phyloP scores from a whole-genome alignment of 1,284 basidiomycete genomes.

The Heterobasidion annosum region DNA sequence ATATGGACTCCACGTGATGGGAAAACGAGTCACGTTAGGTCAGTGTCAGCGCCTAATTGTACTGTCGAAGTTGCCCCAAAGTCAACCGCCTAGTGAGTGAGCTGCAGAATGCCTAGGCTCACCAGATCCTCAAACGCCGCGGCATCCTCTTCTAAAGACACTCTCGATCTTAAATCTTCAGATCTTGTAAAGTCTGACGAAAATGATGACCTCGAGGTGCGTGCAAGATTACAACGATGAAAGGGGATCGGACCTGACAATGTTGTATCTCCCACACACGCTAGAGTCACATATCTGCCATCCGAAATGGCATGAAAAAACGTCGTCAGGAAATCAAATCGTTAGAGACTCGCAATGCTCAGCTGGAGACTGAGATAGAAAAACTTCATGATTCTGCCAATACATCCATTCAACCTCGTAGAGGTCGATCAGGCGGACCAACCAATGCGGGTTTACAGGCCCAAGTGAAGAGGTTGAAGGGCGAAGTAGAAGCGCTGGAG shows the following conservation, averaged over 20 bases:
- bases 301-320: slow-evolving; percentile 11
- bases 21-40: no score
- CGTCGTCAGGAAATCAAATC: slow-evolving; percentile 13
- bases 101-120: not conserved
- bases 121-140: not conserved
- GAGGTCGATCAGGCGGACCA: slow-evolving; percentile 13
- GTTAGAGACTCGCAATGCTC: slow-evolving; percentile 16
- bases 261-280: no score
- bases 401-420: slow-evolving; percentile 16
- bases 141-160: not conserved
- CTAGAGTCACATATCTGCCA: slow-evolving; percentile 18
- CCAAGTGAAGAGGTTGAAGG: slow-evolving; percentile 17
- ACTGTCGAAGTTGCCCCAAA: no score
- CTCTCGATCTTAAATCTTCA: not conserved
- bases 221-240: no score
- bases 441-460: slow-evolving; percentile 13
- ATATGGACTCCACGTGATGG: no score
- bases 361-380: slow-evolving; percentile 18
- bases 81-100: no score
- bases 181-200: not conserved
- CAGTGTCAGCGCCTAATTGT: no score
- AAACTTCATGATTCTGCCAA: slow-evolving; percentile 17
- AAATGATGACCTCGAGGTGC: not conserved
- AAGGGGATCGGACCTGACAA: no score
- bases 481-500: slow-evolving; percentile 17